These are phyloP conservation scores for Pythium periplocum DNA, from an alignment of 352 stramenopile species.

Conservation along the genomic window DNA sequence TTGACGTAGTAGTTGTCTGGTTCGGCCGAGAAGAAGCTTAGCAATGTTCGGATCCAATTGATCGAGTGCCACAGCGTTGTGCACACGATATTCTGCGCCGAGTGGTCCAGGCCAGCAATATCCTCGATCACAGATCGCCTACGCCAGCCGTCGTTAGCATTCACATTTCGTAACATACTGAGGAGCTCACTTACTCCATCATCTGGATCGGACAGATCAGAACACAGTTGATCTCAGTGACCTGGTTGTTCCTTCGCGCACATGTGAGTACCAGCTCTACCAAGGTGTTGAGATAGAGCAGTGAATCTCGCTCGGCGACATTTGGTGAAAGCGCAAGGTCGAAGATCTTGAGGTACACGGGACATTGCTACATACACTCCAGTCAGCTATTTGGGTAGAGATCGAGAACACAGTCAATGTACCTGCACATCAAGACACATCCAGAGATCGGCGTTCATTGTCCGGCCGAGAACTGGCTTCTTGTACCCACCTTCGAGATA, in stretches of 20 bases:
- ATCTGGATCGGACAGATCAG: slow-evolving; percentile 52
- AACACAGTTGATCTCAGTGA: slow-evolving; percentile 37
- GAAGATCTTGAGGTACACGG: slow-evolving; percentile 41
- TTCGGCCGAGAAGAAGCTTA: slow-evolving; percentile 49
- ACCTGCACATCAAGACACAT: slow-evolving; percentile 21
- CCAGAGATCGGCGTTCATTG: slow-evolving; percentile 38
- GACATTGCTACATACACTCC: slow-evolving; percentile 15
- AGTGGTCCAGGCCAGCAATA: slow-evolving; percentile 26
- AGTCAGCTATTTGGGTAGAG: background rate
- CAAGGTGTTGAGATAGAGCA: slow-evolving; percentile 36
- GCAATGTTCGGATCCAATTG: slow-evolving; percentile 57
- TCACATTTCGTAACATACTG: slow-evolving; percentile 1
- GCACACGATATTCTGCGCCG: slow-evolving; percentile 37
- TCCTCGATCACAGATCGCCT: slow-evolving; percentile 37
- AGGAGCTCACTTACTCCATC: slow-evolving; percentile 37
- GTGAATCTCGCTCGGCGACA: slow-evolving; percentile 32
- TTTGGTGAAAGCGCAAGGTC: slow-evolving; percentile 39
- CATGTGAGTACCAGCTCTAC: slow-evolving; percentile 37
- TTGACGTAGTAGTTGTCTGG: slow-evolving; percentile 20
- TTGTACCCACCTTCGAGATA: slow-evolving; percentile 21
- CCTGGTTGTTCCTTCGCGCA: slow-evolving; percentile 20
- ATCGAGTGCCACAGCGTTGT: slow-evolving; percentile 44
- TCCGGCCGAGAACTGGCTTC: slow-evolving; percentile 24
- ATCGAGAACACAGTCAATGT: background rate
- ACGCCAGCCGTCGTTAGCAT: background rate